A percentile compares a stretch with the other conserved stretches of the same genome.
These are phyloP conservation scores for Cordyceps tenuipes DNA, from an alignment of 2,329 filamentous ascomycete genomes.

Conservation along the genomic window DNA sequence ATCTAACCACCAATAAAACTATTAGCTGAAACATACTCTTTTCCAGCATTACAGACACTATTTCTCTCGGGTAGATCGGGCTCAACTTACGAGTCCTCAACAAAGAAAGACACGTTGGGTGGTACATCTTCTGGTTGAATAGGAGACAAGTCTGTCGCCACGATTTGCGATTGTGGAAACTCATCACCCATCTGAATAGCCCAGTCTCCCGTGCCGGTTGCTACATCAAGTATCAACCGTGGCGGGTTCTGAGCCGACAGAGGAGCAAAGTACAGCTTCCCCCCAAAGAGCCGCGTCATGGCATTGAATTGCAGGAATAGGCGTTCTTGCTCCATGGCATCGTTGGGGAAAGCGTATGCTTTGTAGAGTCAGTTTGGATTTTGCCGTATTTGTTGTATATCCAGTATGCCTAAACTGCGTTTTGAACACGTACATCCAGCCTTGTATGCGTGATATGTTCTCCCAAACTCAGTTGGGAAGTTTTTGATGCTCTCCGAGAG, in stretches of 20 bases:
- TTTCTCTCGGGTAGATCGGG: background rate
- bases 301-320: conserved; percentile 31
- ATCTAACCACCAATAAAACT: conserved; percentile 20
- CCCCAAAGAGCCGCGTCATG: conserved; percentile 30
- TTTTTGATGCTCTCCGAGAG: conserved; percentile 33
- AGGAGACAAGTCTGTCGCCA: conserved; percentile 59
- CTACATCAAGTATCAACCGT: conserved; percentile 32
- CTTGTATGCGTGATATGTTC: conserved; percentile 39
- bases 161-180: conserved; percentile 50
- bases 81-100: conserved; percentile 51
- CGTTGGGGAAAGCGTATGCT: conserved; percentile 42
- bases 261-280: conserved; percentile 35
- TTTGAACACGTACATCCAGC: conserved; percentile 34
- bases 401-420: background rate
- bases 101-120: conserved; percentile 64
- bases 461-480: conserved; percentile 35
- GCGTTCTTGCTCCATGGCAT: conserved; percentile 32
- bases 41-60: background rate
- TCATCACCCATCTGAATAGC: conserved; percentile 58
- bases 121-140: conserved; percentile 60
- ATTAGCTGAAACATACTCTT: background rate
- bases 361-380: background rate
- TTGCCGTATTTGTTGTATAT: background rate
- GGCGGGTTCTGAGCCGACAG: conserved; percentile 29
- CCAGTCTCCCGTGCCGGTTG: conserved; percentile 47